Evolutionary conservation across 2,329 filamentous ascomycete species (phyloP).

Genomic region (Corinectria fuckeliana): DNA sequence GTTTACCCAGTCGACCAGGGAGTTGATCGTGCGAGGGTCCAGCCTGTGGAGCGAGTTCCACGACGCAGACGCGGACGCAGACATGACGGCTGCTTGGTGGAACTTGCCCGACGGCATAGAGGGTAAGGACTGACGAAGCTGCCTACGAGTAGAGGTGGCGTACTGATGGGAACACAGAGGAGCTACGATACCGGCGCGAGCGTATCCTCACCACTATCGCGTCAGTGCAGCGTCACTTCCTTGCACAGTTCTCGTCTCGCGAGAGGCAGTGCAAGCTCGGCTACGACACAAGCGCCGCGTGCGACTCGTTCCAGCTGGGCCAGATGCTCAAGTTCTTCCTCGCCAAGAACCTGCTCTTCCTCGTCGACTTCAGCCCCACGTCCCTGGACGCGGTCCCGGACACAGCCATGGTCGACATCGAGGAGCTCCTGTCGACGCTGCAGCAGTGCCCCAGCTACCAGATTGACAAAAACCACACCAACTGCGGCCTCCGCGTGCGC

Average conservation of each 20-base stretch:
- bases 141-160: neutral
- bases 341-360: constrained; percentile 64
- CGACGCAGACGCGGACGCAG: constrained; percentile 40
- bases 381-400: constrained; percentile 54
- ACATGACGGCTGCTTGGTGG: constrained; percentile 68
- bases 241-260: constrained; percentile 71
- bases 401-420: constrained; percentile 65
- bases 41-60: constrained; percentile 58
- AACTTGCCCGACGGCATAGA: constrained; percentile 73
- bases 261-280: constrained; percentile 73
- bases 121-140: constrained; percentile 48
- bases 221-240: constrained; percentile 72
- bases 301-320: constrained; percentile 80
- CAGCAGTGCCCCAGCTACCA: constrained; percentile 75
- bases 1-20: constrained; percentile 66
- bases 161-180: constrained; percentile 52
- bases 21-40: constrained; percentile 72
- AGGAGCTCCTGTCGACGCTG: constrained; percentile 64
- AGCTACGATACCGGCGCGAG: constrained; percentile 69
- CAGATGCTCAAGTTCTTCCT: constrained; percentile 77
- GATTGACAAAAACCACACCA: constrained; percentile 74
- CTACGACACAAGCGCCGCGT: constrained; percentile 74
- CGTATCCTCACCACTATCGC: constrained; percentile 73
- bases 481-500: constrained; percentile 73
- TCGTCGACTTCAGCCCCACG: constrained; percentile 61